Conservation (phyloP, 2,329 filamentous ascomycete genomes). For the Alternaria sp. region DNA sequence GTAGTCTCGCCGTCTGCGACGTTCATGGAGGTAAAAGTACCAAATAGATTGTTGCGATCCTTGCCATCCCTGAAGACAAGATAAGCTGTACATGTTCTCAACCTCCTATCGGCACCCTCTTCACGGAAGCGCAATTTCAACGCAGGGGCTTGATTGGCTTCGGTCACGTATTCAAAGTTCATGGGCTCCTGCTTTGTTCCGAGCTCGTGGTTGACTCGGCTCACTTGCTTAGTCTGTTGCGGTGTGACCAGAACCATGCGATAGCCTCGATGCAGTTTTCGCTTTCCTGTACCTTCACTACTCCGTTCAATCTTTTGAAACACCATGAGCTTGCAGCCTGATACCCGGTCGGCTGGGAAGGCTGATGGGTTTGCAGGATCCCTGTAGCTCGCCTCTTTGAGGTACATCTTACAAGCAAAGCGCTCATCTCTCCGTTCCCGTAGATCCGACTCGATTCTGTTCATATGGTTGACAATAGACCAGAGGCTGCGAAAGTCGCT, state of each 20-base stretch:
- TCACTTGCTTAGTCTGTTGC: constrained; percentile 77
- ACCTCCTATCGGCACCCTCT: constrained; percentile 56
- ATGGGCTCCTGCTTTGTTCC: constrained; percentile 69
- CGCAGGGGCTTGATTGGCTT: constrained; percentile 71
- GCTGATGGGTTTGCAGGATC: constrained; percentile 73
- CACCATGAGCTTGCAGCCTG: constrained; percentile 74
- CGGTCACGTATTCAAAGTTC: constrained; percentile 72
- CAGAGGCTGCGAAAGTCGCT: constrained; percentile 81
- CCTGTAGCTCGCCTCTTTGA: constrained; percentile 82
- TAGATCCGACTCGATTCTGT: constrained; percentile 76
- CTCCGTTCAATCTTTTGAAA: constrained; percentile 76
- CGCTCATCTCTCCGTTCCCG: constrained; percentile 74
- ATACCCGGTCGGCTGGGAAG: constrained; percentile 78
- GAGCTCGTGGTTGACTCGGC: constrained; percentile 76
- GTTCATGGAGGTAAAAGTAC: constrained; percentile 75
- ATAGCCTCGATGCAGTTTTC: constrained; percentile 79
- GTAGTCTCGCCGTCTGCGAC: constrained; percentile 73
- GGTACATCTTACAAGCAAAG: constrained; percentile 71
- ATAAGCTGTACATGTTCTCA: constrained; percentile 69
- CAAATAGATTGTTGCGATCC: constrained; percentile 75
- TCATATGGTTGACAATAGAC: constrained; percentile 85
- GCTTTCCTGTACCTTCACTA: constrained; percentile 74
- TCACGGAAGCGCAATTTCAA: constrained; percentile 76
- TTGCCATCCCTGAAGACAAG: constrained; percentile 78
- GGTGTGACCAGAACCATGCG: constrained; percentile 81